phyloP scores from a whole-genome alignment of 768 basidiomycete genomes.

The Favolaschia claudopus region DNA sequence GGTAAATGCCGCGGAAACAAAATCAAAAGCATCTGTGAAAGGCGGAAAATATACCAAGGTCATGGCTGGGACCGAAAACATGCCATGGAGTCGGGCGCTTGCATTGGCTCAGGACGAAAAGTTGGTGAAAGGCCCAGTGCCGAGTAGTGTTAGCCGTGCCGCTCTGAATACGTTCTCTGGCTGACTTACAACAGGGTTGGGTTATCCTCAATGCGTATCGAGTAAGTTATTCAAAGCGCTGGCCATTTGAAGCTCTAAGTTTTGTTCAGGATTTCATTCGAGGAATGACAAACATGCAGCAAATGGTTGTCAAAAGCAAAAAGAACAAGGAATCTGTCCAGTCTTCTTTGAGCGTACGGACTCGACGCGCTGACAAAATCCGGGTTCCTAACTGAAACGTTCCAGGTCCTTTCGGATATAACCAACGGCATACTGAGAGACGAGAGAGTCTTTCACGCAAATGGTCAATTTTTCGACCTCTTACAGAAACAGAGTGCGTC shows the following conservation, averaged over 20 bases:
- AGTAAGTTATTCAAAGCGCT: constrained; percentile 23
- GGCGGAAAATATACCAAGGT: background rate
- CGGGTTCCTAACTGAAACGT: background rate
- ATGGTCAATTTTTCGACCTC: constrained; percentile 42
- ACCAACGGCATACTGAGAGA: constrained; percentile 50
- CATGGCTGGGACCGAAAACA: background rate
- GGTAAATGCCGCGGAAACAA: constrained; percentile 23
- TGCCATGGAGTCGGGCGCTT: constrained; percentile 39
- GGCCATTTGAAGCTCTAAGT: background rate
- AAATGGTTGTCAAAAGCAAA: constrained; percentile 3
- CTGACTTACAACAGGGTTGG: constrained; percentile 35
- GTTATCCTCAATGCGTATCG: constrained; percentile 41
- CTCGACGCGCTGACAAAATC: too few species aligned
- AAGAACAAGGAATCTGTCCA: background rate
- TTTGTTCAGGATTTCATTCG: constrained; percentile 37
- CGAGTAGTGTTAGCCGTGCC: constrained; percentile 7
- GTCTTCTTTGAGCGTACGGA: background rate
- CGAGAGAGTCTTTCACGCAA: constrained; percentile 46
- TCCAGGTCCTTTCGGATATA: constrained; percentile 39
- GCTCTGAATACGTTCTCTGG: background rate
- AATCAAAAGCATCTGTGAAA: background rate
- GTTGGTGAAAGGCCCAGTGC: constrained; percentile 19
- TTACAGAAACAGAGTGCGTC: constrained; percentile 47
- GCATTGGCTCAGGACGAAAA: constrained; percentile 26
- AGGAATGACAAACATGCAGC: constrained; percentile 37